These are phyloP conservation scores for Ustilago shanxiensis DNA, from an alignment of 1,284 basidiomycete genomes.

Conservation along the genomic window DNA sequence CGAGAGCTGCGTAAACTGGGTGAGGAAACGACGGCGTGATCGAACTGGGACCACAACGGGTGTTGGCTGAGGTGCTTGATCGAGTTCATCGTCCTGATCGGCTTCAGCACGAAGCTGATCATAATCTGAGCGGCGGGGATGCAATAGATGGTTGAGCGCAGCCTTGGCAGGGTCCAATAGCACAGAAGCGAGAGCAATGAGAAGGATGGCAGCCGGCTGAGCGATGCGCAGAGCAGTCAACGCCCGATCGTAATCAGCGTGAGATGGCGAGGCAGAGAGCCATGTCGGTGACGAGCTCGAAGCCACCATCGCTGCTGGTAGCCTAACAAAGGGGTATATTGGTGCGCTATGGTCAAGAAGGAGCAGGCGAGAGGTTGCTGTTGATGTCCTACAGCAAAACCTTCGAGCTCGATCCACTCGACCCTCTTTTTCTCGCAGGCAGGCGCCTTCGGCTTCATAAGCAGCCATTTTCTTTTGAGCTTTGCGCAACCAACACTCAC, in stretches of 20 bases:
- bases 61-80: constrained; percentile 52
- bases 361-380: background rate
- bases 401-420: background rate
- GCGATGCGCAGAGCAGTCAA: constrained; percentile 46
- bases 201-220: constrained; percentile 48
- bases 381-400: too few species aligned
- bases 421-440: background rate
- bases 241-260: constrained; percentile 30
- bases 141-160: constrained; percentile 19
- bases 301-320: too few species aligned
- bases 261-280: constrained; percentile 19
- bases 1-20: constrained; percentile 42
- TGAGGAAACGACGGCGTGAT: constrained; percentile 54
- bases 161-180: constrained; percentile 35
- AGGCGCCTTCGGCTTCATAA: background rate
- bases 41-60: constrained; percentile 62
- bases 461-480: background rate
- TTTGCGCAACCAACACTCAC: background rate
- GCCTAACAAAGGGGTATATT: too few species aligned
- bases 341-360: background rate
- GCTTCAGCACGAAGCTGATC: constrained; percentile 38
- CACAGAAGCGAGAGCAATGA: constrained; percentile 45
- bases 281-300: constrained; percentile 10
- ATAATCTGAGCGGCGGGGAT: constrained; percentile 37
- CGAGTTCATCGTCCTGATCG: constrained; percentile 16